phyloP scores from a whole-genome alignment of 2,329 filamentous ascomycete genomes.

The Gremmenia infestans region DNA sequence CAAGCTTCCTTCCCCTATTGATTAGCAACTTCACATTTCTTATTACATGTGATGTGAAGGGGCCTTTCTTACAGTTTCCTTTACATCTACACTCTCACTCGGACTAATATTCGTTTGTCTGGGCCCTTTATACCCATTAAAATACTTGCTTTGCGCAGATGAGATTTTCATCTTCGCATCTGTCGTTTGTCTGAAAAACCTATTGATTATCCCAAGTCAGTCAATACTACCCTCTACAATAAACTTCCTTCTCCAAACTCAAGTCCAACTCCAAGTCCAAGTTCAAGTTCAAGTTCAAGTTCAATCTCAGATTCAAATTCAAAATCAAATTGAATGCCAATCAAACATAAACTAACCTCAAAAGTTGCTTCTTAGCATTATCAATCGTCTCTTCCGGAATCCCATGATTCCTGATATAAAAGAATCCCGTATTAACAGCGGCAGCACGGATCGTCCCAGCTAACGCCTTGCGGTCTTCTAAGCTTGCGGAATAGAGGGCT shows the following conservation, averaged over 20 bases:
- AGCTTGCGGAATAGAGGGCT: slow-evolving; percentile 33
- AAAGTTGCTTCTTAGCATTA: slow-evolving; percentile 27
- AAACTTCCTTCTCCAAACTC: background rate
- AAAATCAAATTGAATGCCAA: too few relatives aligned
- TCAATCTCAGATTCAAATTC: background rate
- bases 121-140: slow-evolving; percentile 42
- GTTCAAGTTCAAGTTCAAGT: too few relatives aligned
- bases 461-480: slow-evolving; percentile 33
- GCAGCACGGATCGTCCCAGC: slow-evolving; percentile 37
- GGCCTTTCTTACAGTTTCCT: slow-evolving; percentile 36
- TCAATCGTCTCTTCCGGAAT: slow-evolving; percentile 32
- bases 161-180: slow-evolving; percentile 39
- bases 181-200: slow-evolving; percentile 45
- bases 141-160: slow-evolving; percentile 35
- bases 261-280: too few relatives aligned
- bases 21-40: slow-evolving; percentile 21
- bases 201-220: slow-evolving; percentile 11
- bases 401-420: slow-evolving; percentile 43
- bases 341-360: slow-evolving; percentile 15
- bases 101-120: slow-evolving; percentile 44
- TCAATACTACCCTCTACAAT: too few relatives aligned
- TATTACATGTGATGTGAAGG: background rate
- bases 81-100: slow-evolving; percentile 44
- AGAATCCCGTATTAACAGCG: slow-evolving; percentile 41
- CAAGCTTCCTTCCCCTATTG: slow-evolving; percentile 18